Percentiles rank a stretch among this genome's conserved stretches.
Evolutionary conservation across 495 filamentous ascomycete species (phyloP).

Genomic region (Glarea lozoyensis): DNA sequence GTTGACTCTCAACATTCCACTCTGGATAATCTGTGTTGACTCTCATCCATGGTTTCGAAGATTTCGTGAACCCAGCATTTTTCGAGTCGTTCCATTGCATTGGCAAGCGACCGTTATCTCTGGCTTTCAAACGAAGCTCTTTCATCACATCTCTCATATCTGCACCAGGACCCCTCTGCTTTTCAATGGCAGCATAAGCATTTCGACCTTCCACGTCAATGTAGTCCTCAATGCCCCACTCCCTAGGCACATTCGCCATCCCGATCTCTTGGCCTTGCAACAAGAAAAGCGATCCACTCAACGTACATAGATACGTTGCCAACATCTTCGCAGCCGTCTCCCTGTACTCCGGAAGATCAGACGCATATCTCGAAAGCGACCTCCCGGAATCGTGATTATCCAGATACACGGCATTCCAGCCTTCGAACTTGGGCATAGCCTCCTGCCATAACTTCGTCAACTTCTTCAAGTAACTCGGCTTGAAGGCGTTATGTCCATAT

Average conservation of each 20-base stretch:
- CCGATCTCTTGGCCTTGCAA: constrained; percentile 75
- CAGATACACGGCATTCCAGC: constrained; percentile 56
- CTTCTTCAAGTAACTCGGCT: constrained; percentile 46
- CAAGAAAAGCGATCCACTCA: constrained; percentile 62
- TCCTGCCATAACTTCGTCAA: constrained; percentile 56
- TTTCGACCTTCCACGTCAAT: constrained; percentile 63
- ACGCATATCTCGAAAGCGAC: constrained; percentile 49
- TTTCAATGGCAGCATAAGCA: constrained; percentile 42
- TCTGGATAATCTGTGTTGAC: constrained; percentile 42
- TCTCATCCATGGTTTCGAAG: constrained; percentile 45
- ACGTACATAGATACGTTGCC: constrained; percentile 45
- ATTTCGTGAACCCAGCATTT: constrained; percentile 41
- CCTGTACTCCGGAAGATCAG: constrained; percentile 38
- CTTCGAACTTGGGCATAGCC: constrained; percentile 59
- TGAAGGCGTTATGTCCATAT: constrained; percentile 37
- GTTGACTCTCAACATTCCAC: background rate
- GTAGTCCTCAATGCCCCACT: constrained; percentile 60
- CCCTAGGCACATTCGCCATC: constrained; percentile 58
- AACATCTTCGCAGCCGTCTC: constrained; percentile 51
- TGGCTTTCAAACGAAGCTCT: constrained; percentile 44
- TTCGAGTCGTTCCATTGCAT: constrained; percentile 52
- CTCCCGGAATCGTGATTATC: constrained; percentile 70
- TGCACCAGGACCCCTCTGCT: constrained; percentile 22
- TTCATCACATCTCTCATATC: constrained; percentile 46
- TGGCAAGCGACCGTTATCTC: constrained; percentile 46